These are phyloP conservation scores for Aphanomyces euteiches DNA, from an alignment of 352 stramenopile species.

Conservation along the genomic window DNA sequence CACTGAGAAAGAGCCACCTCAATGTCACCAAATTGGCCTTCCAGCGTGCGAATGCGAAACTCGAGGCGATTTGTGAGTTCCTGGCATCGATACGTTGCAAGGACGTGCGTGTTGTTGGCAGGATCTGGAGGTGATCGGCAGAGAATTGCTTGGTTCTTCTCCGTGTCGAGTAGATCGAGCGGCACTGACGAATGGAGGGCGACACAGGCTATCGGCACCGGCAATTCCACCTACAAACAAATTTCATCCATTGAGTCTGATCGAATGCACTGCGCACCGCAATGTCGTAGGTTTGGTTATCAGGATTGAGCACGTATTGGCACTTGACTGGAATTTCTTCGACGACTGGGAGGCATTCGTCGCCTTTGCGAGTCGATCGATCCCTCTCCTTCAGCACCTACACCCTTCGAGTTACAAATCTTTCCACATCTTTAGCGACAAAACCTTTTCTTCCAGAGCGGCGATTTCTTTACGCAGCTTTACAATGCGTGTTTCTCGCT, in stretches of 20 bases:
- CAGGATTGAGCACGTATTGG: slow-evolving; percentile 72
- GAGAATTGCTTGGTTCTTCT: slow-evolving; percentile 69
- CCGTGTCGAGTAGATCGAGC: slow-evolving; percentile 71
- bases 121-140: slow-evolving; percentile 61
- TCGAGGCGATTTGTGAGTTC: slow-evolving; percentile 76
- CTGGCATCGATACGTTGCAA: slow-evolving; percentile 74
- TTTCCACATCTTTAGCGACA: too few species aligned
- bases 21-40: slow-evolving; percentile 78
- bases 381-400: slow-evolving; percentile 45
- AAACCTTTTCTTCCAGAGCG: slow-evolving; percentile 63
- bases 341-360: slow-evolving; percentile 60
- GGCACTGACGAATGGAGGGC: slow-evolving; percentile 68
- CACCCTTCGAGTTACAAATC: neutral
- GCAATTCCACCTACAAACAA: slow-evolving; percentile 45
- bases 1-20: slow-evolving; percentile 36
- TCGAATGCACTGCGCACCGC: slow-evolving; percentile 36
- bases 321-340: slow-evolving; percentile 77
- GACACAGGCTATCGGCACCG: slow-evolving; percentile 73
- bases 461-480: slow-evolving; percentile 77
- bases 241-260: slow-evolving; percentile 1
- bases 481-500: slow-evolving; percentile 70
- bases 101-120: slow-evolving; percentile 56
- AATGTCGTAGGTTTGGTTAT: slow-evolving; percentile 64
- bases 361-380: slow-evolving; percentile 42
- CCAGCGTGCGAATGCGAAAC: slow-evolving; percentile 76